These are phyloP conservation scores for Fragosphaeria purpurea DNA, from an alignment of 2,329 filamentous ascomycete species.

Conservation along the genomic window DNA sequence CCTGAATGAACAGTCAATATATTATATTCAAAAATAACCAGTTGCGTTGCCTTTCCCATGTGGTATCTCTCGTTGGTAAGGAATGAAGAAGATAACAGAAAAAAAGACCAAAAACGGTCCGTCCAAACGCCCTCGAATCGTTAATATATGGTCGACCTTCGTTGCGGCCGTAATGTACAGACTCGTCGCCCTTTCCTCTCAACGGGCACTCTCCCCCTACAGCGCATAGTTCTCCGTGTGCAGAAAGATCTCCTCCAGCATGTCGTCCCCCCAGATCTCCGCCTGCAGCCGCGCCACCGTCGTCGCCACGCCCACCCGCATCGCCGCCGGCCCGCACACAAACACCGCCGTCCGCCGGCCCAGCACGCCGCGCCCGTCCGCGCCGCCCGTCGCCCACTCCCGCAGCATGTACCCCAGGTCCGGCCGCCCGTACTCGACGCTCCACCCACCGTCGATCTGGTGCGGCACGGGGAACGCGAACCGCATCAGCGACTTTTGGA, in stretches of 20 bases:
- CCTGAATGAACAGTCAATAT: no score
- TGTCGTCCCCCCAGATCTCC: slow-evolving; percentile 68
- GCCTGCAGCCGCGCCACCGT: slow-evolving; percentile 75
- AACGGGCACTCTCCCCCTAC: slow-evolving; percentile 27
- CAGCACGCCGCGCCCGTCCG: slow-evolving; percentile 57
- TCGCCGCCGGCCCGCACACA: slow-evolving; percentile 79
- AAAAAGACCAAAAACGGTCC: background rate
- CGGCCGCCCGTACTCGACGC: slow-evolving; percentile 82
- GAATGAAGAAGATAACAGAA: background rate
- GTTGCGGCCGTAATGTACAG: no score
- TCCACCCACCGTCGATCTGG: slow-evolving; percentile 71
- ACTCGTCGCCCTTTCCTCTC: no score
- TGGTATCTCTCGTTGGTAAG: no score
- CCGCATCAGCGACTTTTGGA: slow-evolving; percentile 82
- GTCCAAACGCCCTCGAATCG: no score
- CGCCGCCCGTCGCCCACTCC: slow-evolving; percentile 65
- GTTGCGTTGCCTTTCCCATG: no score
- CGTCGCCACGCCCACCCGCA: slow-evolving; percentile 81
- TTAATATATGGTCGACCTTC: no score
- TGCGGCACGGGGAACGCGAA: slow-evolving; percentile 70
- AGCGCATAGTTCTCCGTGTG: slow-evolving; percentile 94
- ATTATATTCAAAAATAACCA: no score
- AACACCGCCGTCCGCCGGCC: slow-evolving; percentile 80
- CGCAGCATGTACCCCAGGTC: slow-evolving; percentile 80
- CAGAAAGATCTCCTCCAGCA: slow-evolving; percentile 81